phyloP scores from a whole-genome alignment of 179 eudicot genomes.

The Spinacia oleracea region DNA sequence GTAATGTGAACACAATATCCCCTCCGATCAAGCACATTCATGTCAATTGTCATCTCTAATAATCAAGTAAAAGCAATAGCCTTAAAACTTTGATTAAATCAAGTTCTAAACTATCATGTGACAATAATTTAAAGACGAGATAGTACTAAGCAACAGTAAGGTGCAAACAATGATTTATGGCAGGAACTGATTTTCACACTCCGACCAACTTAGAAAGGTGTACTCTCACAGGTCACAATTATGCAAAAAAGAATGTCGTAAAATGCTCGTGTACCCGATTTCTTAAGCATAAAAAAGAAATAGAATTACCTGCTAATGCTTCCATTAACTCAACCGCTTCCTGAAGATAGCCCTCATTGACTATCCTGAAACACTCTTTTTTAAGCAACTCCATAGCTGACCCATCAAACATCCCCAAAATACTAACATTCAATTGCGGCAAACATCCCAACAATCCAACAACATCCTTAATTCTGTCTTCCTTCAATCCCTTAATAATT shows the following conservation, averaged over 20 bases:
- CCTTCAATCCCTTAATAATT: slow-evolving; percentile 37
- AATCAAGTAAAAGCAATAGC: not conserved
- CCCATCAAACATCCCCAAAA: slow-evolving; percentile 49
- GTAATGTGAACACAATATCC: too few species aligned
- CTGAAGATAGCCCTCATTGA: slow-evolving; percentile 41
- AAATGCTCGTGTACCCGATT: too few species aligned
- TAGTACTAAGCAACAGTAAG: too few species aligned
- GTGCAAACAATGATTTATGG: too few species aligned
- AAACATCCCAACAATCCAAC: slow-evolving; percentile 42
- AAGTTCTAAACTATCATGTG: not conserved
- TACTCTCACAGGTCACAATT: too few species aligned
- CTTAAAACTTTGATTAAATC: not conserved
- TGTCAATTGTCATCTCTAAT: not conserved
- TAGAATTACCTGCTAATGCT: slow-evolving; percentile 47
- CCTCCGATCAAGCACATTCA: not conserved
- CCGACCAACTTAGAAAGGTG: too few species aligned
- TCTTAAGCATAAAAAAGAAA: too few species aligned
- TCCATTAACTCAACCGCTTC: slow-evolving; percentile 55
- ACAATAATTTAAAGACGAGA: too few species aligned
- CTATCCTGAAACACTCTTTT: slow-evolving; percentile 36
- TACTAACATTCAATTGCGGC: slow-evolving; percentile 50
- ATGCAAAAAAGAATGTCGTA: too few species aligned
- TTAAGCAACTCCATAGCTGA: slow-evolving; percentile 40
- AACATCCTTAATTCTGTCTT: slow-evolving; percentile 42
- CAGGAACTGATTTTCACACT: too few species aligned